A percentile compares a stretch with the other conserved stretches of the same genome.
Conservation (phyloP, 2,329 filamentous ascomycete species). For the Epichloe typhina region DNA sequence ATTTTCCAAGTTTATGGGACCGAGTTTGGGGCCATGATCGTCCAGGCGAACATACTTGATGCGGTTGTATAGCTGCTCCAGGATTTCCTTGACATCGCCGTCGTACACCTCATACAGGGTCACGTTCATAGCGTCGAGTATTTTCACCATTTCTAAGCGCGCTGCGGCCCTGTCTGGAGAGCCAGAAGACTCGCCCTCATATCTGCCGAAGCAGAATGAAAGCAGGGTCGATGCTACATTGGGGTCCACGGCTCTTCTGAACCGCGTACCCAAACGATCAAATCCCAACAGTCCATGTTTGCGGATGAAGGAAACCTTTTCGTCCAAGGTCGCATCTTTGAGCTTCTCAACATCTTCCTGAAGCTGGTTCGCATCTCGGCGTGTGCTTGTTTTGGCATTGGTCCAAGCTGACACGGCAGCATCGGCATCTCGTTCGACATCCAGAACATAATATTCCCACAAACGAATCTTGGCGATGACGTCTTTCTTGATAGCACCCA, state of each 20-base stretch:
- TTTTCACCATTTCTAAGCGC: constrained; percentile 40
- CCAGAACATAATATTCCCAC: constrained; percentile 87
- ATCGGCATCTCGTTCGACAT: constrained; percentile 60
- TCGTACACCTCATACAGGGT: constrained; percentile 90
- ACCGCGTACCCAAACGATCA: constrained; percentile 69
- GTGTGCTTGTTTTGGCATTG: constrained; percentile 40
- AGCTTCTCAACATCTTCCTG: constrained; percentile 32
- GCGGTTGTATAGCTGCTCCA: constrained; percentile 85
- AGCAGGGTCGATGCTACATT: constrained; percentile 47
- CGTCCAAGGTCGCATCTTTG: constrained; percentile 29
- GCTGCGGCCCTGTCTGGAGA: constrained; percentile 36
- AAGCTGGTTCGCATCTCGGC: constrained; percentile 27
- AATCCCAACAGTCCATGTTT: constrained; percentile 57
- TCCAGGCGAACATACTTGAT: constrained; percentile 94
- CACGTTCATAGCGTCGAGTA: constrained; percentile 77
- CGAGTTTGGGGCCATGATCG: constrained; percentile 75
- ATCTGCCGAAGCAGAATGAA: constrained; percentile 41
- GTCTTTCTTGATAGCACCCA: constrained; percentile 70
- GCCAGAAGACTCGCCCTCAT: constrained; percentile 33
- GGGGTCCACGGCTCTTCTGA: constrained; percentile 59
- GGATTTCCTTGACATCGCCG: constrained; percentile 63
- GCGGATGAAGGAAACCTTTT: constrained; percentile 49
- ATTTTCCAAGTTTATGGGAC: constrained; percentile 60
- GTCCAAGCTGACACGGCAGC: constrained; percentile 61
- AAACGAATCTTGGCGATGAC: constrained; percentile 66